These are phyloP conservation scores for Periconia digitata DNA, from an alignment of 2,329 filamentous ascomycete genomes.

Conservation along the genomic window DNA sequence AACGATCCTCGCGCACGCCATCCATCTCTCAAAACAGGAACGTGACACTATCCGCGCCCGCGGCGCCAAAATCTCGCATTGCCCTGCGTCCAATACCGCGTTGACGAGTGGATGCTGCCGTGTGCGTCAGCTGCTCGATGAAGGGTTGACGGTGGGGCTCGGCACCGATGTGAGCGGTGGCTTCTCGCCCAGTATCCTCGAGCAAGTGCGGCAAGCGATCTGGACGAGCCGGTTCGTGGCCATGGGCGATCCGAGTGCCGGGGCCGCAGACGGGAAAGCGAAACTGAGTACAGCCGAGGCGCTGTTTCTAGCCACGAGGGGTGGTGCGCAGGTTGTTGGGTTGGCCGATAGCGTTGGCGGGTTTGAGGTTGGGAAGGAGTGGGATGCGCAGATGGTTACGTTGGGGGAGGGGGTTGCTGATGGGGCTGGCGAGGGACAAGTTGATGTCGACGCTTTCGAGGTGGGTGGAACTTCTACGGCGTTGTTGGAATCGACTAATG, in stretches of 20 bases:
- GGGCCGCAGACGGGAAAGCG: constrained; percentile 42
- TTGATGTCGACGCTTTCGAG: constrained; percentile 55
- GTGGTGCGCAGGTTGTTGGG: constrained; percentile 80
- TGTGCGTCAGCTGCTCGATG: constrained; percentile 72
- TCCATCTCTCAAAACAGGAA: constrained; percentile 73
- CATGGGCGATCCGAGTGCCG: constrained; percentile 45
- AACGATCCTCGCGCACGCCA: constrained; percentile 83
- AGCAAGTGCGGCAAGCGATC: constrained; percentile 78
- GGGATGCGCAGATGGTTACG: constrained; percentile 83
- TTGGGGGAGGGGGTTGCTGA: constrained; percentile 52
- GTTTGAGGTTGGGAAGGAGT: constrained; percentile 85
- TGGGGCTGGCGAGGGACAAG: constrained; percentile 37
- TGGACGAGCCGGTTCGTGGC: constrained; percentile 75
- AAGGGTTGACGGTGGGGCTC: constrained; percentile 76
- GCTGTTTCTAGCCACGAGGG: constrained; percentile 82
- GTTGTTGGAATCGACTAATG: constrained; percentile 31
- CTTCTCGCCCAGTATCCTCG: constrained; percentile 78
- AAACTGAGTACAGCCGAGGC: constrained; percentile 85
- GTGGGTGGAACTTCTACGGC: not conserved
- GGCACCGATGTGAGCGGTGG: constrained; percentile 92
- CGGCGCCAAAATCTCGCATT: constrained; percentile 74
- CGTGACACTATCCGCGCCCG: constrained; percentile 62
- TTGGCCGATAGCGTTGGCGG: constrained; percentile 71
- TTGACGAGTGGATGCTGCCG: constrained; percentile 77
- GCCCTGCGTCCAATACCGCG: constrained; percentile 82